Percentiles rank a stretch among this genome's conserved stretches.
Evolutionary conservation across 208 protist species (phyloP).

Genomic region (Crithidia thermophila): DNA sequence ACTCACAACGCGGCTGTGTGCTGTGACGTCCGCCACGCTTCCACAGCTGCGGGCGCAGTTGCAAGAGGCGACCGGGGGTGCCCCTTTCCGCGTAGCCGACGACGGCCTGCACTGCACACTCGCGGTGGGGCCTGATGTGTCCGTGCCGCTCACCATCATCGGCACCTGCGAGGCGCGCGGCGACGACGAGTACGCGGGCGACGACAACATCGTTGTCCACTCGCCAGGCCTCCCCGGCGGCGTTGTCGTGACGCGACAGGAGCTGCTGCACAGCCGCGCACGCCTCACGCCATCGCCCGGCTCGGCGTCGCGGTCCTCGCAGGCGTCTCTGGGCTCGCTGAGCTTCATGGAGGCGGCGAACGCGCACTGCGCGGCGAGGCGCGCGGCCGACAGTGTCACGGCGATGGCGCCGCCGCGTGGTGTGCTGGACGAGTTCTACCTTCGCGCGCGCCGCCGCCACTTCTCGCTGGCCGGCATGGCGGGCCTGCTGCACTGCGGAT

Average conservation of each 20-base stretch:
- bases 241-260: conserved; percentile 44
- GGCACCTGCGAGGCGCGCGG: conserved; percentile 16
- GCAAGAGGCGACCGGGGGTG: not conserved
- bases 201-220: conserved; percentile 55
- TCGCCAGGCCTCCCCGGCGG: conserved; percentile 75
- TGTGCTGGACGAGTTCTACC: conserved; percentile 57
- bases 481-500: conserved; percentile 44
- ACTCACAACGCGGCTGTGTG: conserved; percentile 14
- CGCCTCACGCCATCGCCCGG: conserved; percentile 19
- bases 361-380: conserved; percentile 2
- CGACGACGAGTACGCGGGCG: not conserved
- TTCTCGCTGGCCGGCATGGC: conserved; percentile 56
- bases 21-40: conserved; percentile 8
- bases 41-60: conserved; percentile 14
- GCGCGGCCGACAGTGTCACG: not conserved
- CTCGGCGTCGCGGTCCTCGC: not conserved
- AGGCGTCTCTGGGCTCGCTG: conserved; percentile 41
- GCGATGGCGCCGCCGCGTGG: not conserved
- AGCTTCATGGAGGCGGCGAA: conserved; percentile 65
- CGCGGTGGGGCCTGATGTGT: conserved; percentile 20
- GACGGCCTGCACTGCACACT: conserved; percentile 27
- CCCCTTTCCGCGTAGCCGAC: not conserved
- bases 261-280: conserved; percentile 41
- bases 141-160: conserved; percentile 38
- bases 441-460: conserved; percentile 50